phyloP scores from a whole-genome alignment of 208 protist species.

The Baffinella frigidus region DNA sequence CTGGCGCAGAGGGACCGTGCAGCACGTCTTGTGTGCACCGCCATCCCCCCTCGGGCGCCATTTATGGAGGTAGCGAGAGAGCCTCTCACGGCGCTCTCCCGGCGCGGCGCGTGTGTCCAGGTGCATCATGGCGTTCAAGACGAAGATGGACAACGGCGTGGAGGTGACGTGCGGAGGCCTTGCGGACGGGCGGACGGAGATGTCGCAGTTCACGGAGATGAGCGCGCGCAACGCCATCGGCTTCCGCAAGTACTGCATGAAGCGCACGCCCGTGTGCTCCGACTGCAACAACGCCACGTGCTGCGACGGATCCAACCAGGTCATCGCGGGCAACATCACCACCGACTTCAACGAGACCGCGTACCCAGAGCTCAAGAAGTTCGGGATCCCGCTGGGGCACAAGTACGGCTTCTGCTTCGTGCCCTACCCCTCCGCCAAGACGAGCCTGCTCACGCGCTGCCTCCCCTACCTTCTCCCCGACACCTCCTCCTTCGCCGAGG shows the following conservation, averaged over 20 bases:
- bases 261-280: neutral
- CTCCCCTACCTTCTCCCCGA: neutral
- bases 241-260: neutral
- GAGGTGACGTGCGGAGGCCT: neutral
- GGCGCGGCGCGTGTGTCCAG: no score
- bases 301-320: neutral
- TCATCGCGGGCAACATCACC: neutral
- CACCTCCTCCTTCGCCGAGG: neutral
- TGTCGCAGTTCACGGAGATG: neutral
- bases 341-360: neutral
- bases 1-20: no score
- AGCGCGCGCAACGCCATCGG: neutral
- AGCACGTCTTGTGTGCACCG: no score
- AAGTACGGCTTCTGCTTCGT: constrained; percentile 16
- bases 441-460: neutral
- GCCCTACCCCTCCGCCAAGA: neutral
- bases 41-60: no score
- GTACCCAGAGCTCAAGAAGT: neutral
- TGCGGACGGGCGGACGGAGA: neutral
- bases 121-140: no score
- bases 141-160: no score
- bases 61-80: no score
- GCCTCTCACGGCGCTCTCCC: no score
- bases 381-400: neutral
- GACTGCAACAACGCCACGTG: neutral